Conservation (phyloP, 1,139 yeast species). For the Geotrichum candidum region DNA sequence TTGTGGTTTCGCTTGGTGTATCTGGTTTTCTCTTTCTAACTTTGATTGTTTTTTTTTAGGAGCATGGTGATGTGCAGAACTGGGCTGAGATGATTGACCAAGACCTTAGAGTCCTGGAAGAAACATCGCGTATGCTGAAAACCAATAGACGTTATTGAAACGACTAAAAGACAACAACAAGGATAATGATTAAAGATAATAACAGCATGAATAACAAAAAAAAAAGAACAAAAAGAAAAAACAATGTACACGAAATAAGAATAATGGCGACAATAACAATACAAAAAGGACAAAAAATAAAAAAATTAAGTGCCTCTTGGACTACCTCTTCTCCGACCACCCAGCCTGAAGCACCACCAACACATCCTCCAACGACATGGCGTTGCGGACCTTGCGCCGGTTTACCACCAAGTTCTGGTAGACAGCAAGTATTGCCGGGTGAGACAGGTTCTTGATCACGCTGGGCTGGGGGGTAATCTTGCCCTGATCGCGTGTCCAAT, state of each 20-base stretch:
- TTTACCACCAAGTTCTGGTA: slow-evolving; percentile 49
- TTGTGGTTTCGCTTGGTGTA: not conserved
- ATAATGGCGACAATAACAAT: not conserved
- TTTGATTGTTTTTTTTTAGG: slow-evolving; percentile 14
- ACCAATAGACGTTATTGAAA: slow-evolving; percentile 9
- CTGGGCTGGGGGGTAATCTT: not conserved
- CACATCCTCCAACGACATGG: slow-evolving; percentile 49
- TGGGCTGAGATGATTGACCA: slow-evolving; percentile 47
- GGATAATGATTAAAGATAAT: not conserved
- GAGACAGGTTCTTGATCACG: slow-evolving; percentile 27
- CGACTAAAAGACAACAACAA: not conserved
- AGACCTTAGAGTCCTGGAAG: slow-evolving; percentile 45
- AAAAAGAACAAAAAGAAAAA: not conserved
- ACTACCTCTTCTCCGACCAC: slow-evolving; percentile 37
- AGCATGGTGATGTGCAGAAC: slow-evolving; percentile 40
- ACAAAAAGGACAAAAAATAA: not conserved
- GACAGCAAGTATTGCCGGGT: slow-evolving; percentile 35
- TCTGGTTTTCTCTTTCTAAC: not conserved
- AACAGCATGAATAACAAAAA: not conserved
- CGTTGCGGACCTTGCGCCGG: slow-evolving; percentile 46
- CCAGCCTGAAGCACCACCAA: slow-evolving; percentile 52
- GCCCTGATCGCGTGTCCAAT: slow-evolving; percentile 25
- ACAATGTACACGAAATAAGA: not conserved
- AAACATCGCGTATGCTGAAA: slow-evolving; percentile 24
- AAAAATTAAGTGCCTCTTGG: not conserved